Conservation (phyloP, 2,329 filamentous ascomycete species). For the Fusarium chuoi region DNA sequence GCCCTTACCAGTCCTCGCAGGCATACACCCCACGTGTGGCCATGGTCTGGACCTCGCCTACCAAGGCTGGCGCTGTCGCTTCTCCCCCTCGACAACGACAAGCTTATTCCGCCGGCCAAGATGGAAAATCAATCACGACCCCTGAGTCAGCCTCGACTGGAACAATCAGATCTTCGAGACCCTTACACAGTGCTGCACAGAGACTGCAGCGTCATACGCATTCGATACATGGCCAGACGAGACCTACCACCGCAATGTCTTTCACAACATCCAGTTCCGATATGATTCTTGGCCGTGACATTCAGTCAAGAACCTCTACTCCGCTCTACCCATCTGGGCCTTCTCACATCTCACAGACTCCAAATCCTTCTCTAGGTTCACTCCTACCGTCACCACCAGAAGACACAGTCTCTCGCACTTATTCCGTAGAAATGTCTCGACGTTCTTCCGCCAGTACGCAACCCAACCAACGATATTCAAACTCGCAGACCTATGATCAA, state of each 20-base stretch:
- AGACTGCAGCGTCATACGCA: slow-evolving; percentile 1
- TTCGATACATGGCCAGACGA: slow-evolving; percentile 11
- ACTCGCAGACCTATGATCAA: background rate
- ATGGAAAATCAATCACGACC: slow-evolving; percentile 19
- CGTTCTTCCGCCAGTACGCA: background rate
- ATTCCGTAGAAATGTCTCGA: slow-evolving; percentile 2
- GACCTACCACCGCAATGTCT: slow-evolving; percentile 31
- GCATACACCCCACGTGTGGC: slow-evolving; percentile 49
- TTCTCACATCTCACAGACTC: slow-evolving; percentile 29
- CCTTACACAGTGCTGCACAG: background rate
- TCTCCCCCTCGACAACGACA: slow-evolving; percentile 1
- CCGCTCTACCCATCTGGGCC: slow-evolving; percentile 1
- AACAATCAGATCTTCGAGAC: slow-evolving; percentile 12
- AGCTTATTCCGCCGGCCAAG: slow-evolving; percentile 1
- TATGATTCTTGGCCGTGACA: slow-evolving; percentile 23
- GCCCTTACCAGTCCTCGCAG: slow-evolving; percentile 31
- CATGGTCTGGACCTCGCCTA: slow-evolving; percentile 52
- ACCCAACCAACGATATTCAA: background rate
- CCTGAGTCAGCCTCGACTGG: slow-evolving; percentile 5
- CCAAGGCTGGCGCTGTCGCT: slow-evolving; percentile 3
- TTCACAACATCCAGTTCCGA: slow-evolving; percentile 38
- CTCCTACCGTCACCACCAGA: slow-evolving; percentile 31
- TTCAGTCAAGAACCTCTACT: slow-evolving; percentile 8
- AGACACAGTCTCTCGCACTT: background rate
- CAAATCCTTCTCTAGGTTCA: slow-evolving; percentile 9